These are phyloP conservation scores for Xylariaceae sp. DNA, from an alignment of 2,329 filamentous ascomycete species.

Conservation along the genomic window DNA sequence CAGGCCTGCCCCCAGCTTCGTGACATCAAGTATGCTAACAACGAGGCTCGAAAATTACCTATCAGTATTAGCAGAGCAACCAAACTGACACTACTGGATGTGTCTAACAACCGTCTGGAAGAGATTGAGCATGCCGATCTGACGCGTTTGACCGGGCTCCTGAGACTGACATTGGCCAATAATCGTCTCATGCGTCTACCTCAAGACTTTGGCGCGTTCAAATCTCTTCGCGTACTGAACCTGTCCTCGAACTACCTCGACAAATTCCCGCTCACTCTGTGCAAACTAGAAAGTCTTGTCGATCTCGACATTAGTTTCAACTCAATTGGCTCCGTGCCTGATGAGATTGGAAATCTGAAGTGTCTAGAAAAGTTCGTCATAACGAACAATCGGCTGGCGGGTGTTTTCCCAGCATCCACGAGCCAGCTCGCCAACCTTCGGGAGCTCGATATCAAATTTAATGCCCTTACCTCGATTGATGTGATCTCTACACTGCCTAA, in stretches of 20 bases:
- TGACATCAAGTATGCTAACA: conserved; percentile 94
- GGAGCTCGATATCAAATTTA: conserved; percentile 94
- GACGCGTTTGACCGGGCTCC: conserved; percentile 68
- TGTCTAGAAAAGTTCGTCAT: conserved; percentile 88
- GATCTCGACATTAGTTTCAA: conserved; percentile 98
- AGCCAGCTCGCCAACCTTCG: conserved; percentile 72
- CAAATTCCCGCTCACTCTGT: conserved; percentile 81
- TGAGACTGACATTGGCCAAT: conserved; percentile 91
- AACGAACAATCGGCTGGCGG: conserved; percentile 86
- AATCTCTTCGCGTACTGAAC: conserved; percentile 77
- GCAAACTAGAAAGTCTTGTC: conserved; percentile 76
- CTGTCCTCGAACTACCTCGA: conserved; percentile 91
- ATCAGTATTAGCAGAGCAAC: conserved; percentile 78
- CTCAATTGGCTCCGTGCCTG: conserved; percentile 73
- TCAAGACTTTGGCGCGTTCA: conserved; percentile 77
- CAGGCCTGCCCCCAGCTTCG: conserved; percentile 86
- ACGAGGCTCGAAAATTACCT: conserved; percentile 84
- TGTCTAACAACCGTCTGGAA: conserved; percentile 91
- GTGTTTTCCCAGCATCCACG: conserved; percentile 71
- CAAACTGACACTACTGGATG: conserved; percentile 82
- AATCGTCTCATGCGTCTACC: conserved; percentile 82
- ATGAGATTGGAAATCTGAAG: conserved; percentile 72
- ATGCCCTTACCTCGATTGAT: conserved; percentile 84
- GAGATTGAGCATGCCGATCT: conserved; percentile 83
- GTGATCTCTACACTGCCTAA: conserved; percentile 80